Percentiles rank a stretch among this genome's conserved stretches.
Evolutionary conservation across 2,329 filamentous ascomycete genomes (phyloP).

Genomic region (Diaporthe ampelina): DNA sequence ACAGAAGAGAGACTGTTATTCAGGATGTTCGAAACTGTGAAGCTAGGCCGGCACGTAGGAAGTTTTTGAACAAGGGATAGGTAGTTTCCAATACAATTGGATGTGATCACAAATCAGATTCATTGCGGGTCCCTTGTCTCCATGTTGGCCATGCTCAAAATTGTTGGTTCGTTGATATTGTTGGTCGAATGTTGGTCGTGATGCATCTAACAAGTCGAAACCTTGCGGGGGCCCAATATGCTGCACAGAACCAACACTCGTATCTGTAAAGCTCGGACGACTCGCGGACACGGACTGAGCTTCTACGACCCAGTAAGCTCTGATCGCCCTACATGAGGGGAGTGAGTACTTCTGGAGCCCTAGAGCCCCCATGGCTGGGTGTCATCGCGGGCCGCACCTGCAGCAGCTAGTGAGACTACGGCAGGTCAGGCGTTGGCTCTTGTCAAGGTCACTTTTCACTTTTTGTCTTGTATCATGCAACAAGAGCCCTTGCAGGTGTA

Average conservation of each 20-base stretch:
- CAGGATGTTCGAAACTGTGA: not conserved
- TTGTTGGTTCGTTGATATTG: not conserved
- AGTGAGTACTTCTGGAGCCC: slow-evolving; percentile 1
- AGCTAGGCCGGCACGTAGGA: not conserved
- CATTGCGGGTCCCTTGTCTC: not conserved
- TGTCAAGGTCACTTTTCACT: slow-evolving; percentile 22
- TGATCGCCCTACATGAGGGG: not conserved
- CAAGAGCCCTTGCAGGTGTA: slow-evolving; percentile 30
- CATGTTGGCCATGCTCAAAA: not conserved
- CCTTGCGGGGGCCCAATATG: not conserved
- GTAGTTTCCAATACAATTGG: not conserved
- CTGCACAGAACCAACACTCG: slow-evolving; percentile 11
- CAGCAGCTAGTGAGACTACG: slow-evolving; percentile 25
- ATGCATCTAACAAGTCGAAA: not conserved
- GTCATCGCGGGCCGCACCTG: slow-evolving; percentile 30
- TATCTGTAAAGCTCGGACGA: slow-evolving; percentile 23
- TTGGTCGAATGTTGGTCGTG: not conserved
- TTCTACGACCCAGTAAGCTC: not conserved
- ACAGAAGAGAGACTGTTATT: not conserved
- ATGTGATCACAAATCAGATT: not conserved
- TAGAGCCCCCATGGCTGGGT: not conserved
- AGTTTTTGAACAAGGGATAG: not conserved
- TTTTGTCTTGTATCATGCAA: slow-evolving; percentile 25
- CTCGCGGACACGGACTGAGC: not conserved
- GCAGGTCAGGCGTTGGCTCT: not conserved